phyloP scores from a whole-genome alignment of 2,329 filamentous ascomycete genomes.

The Hymenoscyphus scutula region DNA sequence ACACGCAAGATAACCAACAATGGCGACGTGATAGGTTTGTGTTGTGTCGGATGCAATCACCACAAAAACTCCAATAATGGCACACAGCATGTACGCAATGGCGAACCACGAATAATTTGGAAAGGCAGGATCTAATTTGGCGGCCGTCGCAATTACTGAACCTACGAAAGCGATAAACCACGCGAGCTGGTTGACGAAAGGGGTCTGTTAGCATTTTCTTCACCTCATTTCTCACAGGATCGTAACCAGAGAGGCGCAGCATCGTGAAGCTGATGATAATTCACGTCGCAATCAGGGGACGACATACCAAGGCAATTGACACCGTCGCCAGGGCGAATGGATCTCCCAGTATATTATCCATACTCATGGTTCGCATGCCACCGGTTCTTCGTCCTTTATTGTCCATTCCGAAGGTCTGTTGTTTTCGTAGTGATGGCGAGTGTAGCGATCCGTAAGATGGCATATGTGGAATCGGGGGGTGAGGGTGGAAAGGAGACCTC shows the following conservation, averaged over 20 bases:
- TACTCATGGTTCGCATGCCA: conserved; percentile 58
- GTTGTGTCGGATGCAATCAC: conserved; percentile 82
- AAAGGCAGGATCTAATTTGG: conserved; percentile 53
- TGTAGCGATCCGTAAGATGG: conserved; percentile 70
- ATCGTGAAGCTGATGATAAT: neutral
- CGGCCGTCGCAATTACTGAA: conserved; percentile 68
- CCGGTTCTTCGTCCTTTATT: conserved; percentile 50
- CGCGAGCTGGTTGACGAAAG: conserved; percentile 65
- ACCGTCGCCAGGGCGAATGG: conserved; percentile 93
- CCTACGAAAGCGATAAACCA: conserved; percentile 92
- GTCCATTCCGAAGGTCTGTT: conserved; percentile 73
- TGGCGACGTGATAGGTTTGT: conserved; percentile 86
- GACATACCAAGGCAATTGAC: conserved; percentile 83
- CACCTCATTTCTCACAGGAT: conserved; percentile 14
- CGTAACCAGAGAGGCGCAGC: conserved; percentile 8
- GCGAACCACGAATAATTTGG: conserved; percentile 94
- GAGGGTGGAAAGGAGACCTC: conserved; percentile 20
- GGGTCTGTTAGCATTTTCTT: conserved; percentile 27
- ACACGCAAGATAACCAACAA: conserved; percentile 81
- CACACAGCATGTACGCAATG: conserved; percentile 78
- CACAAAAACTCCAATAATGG: conserved; percentile 75
- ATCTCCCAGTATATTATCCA: conserved; percentile 91
- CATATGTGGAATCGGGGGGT: conserved; percentile 46
- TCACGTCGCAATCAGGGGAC: neutral
- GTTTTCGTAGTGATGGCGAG: conserved; percentile 76